Percentiles rank a stretch among this genome's conserved stretches.
Conservation (phyloP, 2,329 filamentous ascomycete genomes). For the Trichoderma sp. region DNA sequence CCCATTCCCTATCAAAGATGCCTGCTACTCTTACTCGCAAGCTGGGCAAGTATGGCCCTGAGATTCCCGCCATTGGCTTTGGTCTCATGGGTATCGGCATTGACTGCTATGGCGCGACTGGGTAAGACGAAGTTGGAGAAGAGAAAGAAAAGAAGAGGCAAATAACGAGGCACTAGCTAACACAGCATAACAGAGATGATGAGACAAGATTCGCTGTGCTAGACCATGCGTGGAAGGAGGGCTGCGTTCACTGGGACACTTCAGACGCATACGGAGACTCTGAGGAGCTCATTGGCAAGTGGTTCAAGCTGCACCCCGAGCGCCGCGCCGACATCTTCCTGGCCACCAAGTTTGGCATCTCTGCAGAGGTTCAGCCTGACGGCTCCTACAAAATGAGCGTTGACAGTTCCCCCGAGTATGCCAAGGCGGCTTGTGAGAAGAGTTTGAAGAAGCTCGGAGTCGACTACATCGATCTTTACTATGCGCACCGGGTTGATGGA, state of each 20-base stretch:
- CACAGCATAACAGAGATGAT: constrained; percentile 33
- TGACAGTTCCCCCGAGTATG: constrained; percentile 30
- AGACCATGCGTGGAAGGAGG: constrained; percentile 55
- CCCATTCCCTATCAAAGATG: neutral
- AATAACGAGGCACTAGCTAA: neutral
- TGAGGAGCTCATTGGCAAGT: constrained; percentile 54
- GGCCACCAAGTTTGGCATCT: constrained; percentile 45
- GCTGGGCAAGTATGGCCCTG: constrained; percentile 56
- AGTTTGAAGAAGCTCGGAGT: constrained; percentile 55
- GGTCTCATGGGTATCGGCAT: constrained; percentile 56
- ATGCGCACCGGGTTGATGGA: constrained; percentile 55
- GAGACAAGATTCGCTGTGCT: constrained; percentile 55
- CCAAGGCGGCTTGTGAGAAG: constrained; percentile 32
- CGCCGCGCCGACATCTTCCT: constrained; percentile 55
- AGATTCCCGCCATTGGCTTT: constrained; percentile 56
- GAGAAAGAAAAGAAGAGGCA: neutral
- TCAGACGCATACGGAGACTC: constrained; percentile 52
- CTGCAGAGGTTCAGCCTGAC: constrained; percentile 28
- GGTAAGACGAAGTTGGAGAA: neutral
- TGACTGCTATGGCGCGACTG: constrained; percentile 44
- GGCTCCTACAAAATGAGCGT: neutral
- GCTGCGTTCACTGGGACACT: constrained; percentile 58
- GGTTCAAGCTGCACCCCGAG: constrained; percentile 52
- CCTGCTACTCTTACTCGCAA: constrained; percentile 22
- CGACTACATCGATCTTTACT: constrained; percentile 59